These are phyloP conservation scores for Macadamia tetraphylla DNA, from an alignment of 164 flowering plant genomes.

Conservation along the genomic window DNA sequence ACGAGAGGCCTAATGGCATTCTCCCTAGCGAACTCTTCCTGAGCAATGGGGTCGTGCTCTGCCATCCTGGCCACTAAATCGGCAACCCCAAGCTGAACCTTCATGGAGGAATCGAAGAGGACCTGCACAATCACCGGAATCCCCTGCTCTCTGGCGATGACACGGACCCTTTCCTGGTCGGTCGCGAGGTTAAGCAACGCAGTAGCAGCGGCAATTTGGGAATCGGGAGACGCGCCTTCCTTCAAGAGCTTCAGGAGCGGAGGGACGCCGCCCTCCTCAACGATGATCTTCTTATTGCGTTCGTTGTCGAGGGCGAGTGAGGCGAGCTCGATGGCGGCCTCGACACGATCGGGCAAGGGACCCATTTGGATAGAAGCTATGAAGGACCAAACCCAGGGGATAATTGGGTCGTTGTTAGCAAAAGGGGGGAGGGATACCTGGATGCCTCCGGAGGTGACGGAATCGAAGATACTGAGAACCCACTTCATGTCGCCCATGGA, in stretches of 20 bases:
- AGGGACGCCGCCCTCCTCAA: conserved; percentile 67
- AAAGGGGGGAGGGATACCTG: conserved; percentile 61
- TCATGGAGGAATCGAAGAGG: conserved; percentile 40
- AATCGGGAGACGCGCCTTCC: conserved; percentile 47
- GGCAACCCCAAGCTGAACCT: conserved; percentile 55
- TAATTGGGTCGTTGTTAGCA: conserved; percentile 69
- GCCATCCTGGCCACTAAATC: conserved; percentile 62
- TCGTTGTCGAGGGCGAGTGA: conserved; percentile 56
- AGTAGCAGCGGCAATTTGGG: conserved; percentile 58
- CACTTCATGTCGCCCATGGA: conserved; percentile 66
- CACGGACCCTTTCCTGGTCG: conserved; percentile 36
- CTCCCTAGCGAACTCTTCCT: conserved; percentile 64
- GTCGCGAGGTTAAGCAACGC: conserved; percentile 41
- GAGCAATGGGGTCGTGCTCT: conserved; percentile 29
- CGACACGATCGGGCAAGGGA: conserved; percentile 33
- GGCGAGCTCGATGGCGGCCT: conserved; percentile 64
- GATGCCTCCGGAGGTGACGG: conserved; percentile 21
- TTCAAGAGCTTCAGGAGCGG: conserved; percentile 60
- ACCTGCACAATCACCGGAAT: conserved; percentile 44
- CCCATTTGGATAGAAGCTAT: conserved; percentile 63
- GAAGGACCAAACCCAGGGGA: conserved; percentile 77
- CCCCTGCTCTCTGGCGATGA: conserved; percentile 31
- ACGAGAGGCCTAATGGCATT: conserved; percentile 58
- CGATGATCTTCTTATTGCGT: conserved; percentile 59
- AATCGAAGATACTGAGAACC: conserved; percentile 49